These are phyloP conservation scores for Paraconiothyrium sp. DNA, from an alignment of 2,329 filamentous ascomycete genomes.

Conservation along the genomic window DNA sequence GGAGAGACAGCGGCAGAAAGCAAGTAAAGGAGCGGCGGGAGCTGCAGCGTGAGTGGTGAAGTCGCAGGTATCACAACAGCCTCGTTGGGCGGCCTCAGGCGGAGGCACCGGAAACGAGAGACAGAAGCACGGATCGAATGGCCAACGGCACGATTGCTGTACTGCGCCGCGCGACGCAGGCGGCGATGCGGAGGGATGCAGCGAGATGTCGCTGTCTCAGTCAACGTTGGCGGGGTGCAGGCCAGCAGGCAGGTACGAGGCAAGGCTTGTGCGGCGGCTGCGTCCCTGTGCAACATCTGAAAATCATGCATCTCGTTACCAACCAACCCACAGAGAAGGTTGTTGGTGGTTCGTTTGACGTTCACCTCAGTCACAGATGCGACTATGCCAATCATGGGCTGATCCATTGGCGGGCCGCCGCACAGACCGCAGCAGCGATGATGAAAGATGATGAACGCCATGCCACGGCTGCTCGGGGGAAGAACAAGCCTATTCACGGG, in stretches of 20 bases:
- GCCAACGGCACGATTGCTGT: not conserved
- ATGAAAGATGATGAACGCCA: not conserved
- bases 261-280: not conserved
- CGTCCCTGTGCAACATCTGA: not conserved
- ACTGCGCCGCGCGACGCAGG: not conserved
- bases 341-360: not conserved
- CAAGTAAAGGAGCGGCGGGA: not conserved
- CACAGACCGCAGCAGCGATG: slow-evolving; percentile 11
- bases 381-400: slow-evolving; percentile 4
- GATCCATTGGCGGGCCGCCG: slow-evolving; percentile 7
- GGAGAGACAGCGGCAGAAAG: slow-evolving; percentile 2
- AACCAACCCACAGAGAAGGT: not conserved
- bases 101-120: not conserved
- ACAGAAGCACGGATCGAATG: not conserved
- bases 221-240: not conserved
- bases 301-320: not conserved
- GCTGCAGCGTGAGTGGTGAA: slow-evolving; percentile 9
- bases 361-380: not conserved
- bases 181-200: not conserved
- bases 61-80: slow-evolving; percentile 11
- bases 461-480: slow-evolving; percentile 13
- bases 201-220: slow-evolving; percentile 7
- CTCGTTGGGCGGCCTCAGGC: slow-evolving; percentile 13
- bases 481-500: slow-evolving; percentile 9
- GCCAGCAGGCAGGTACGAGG: not conserved